These are phyloP conservation scores for Bruguiera gymnorhiza DNA, from an alignment of 345 rosid species.

Conservation along the genomic window DNA sequence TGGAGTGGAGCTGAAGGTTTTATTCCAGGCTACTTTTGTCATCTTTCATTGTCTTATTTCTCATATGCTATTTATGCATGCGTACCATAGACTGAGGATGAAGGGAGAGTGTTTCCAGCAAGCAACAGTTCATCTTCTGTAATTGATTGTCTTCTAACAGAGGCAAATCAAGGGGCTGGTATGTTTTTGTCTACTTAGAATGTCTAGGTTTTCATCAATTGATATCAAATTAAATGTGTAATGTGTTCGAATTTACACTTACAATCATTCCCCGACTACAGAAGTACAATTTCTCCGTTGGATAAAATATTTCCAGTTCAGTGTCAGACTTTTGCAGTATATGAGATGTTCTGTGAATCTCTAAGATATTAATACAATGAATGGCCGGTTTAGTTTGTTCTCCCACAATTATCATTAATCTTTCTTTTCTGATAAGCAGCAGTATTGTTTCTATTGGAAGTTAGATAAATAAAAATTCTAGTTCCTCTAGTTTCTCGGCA, in stretches of 20 bases:
- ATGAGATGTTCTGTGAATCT: not conserved
- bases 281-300: too few species aligned
- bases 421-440: slow-evolving; percentile 1
- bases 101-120: slow-evolving; percentile 85
- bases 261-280: too few species aligned
- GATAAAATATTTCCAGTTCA: too few species aligned
- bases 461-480: slow-evolving; percentile 10
- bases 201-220: not conserved
- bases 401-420: not conserved
- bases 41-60: not conserved
- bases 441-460: slow-evolving; percentile 12
- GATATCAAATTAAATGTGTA: not conserved
- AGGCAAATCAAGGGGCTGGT: slow-evolving; percentile 68
- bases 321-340: too few species aligned
- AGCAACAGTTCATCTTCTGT: slow-evolving; percentile 68
- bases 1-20: slow-evolving; percentile 84
- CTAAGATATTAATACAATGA: not conserved
- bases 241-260: too few species aligned
- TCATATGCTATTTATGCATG: slow-evolving; percentile 16
- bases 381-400: not conserved
- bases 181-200: slow-evolving; percentile 10
- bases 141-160: slow-evolving; percentile 74
- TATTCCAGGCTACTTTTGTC: slow-evolving; percentile 5
- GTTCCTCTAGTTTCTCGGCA: slow-evolving; percentile 49
- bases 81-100: slow-evolving; percentile 59